phyloP scores from a whole-genome alignment of 768 basidiomycete genomes.

The Flagelloscypha sp. region DNA sequence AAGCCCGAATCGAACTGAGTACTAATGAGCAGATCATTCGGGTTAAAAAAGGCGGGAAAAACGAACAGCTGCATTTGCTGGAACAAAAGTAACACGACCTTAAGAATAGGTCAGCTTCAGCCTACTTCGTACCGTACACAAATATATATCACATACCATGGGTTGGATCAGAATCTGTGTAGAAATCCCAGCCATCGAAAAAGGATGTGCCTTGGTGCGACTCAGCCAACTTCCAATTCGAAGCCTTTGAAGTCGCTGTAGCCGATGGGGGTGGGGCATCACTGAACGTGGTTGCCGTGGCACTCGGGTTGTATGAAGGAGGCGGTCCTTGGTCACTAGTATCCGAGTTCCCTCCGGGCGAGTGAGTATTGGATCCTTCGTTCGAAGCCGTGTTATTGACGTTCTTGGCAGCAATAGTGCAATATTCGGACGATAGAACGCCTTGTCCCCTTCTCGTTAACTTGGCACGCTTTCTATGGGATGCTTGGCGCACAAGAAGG shows the following conservation, averaged over 20 bases:
- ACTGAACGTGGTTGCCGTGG: constrained; percentile 7
- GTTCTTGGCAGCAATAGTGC: constrained; percentile 38
- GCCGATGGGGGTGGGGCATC: constrained; percentile 11
- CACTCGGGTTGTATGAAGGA: constrained; percentile 17
- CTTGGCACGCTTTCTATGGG: too few relatives aligned
- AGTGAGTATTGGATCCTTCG: constrained; percentile 6
- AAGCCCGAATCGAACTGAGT: too few relatives aligned
- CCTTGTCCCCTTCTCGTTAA: background rate
- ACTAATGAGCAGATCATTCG: constrained; percentile 4
- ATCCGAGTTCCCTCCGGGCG: constrained; percentile 11
- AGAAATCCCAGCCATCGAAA: constrained; percentile 80
- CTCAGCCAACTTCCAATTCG: constrained; percentile 53
- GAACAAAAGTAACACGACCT: too few relatives aligned
- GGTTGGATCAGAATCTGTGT: constrained; percentile 64
- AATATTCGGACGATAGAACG: constrained; percentile 7
- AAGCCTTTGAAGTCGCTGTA: constrained; percentile 21
- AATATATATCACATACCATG: constrained; percentile 47
- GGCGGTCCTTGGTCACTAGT: constrained; percentile 13
- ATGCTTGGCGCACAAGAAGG: constrained; percentile 38
- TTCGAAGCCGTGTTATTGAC: constrained; percentile 18
- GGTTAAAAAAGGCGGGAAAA: background rate
- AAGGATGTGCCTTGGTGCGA: constrained; percentile 60
- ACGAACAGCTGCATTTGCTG: too few relatives aligned
- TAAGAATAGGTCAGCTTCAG: too few relatives aligned
- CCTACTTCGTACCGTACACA: too few relatives aligned